Conservation (phyloP, 2,329 filamentous ascomycete species). For the Fusarium tuaranense region DNA sequence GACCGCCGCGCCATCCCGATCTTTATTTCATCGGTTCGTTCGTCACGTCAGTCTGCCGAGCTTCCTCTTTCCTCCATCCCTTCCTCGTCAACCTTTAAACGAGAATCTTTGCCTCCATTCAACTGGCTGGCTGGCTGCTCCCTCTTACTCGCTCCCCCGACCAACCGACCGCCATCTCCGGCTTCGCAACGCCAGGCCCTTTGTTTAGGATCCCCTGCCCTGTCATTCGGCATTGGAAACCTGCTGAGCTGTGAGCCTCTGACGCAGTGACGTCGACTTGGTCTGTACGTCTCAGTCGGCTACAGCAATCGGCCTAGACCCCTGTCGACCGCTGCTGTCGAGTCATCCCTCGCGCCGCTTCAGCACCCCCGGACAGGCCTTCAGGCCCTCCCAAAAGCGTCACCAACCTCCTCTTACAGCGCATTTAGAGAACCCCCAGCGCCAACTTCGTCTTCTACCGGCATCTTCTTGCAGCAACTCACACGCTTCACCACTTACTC, state of each 20-base stretch:
- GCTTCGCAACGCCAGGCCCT: conserved; percentile 11
- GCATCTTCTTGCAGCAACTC: conserved; percentile 13
- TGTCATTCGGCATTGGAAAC: conserved; percentile 33
- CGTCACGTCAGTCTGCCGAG: background rate
- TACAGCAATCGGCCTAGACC: conserved; percentile 4
- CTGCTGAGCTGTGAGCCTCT: conserved; percentile 22
- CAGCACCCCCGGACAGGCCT: conserved; percentile 1
- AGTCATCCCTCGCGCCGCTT: conserved; percentile 11
- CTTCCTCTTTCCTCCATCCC: background rate
- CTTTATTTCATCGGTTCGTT: conserved; percentile 21
- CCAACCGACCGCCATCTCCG: conserved; percentile 14
- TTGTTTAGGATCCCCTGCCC: conserved; percentile 28
- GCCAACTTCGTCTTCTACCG: conserved; percentile 6
- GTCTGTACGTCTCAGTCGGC: conserved; percentile 24
- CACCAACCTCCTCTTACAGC: conserved; percentile 9
- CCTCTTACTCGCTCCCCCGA: background rate
- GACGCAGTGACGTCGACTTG: conserved; percentile 32
- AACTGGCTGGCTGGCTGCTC: background rate
- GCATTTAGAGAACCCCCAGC: background rate
- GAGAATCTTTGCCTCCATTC: background rate
- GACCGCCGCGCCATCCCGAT: conserved; percentile 23
- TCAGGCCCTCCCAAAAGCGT: background rate
- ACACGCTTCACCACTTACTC: conserved; percentile 18
- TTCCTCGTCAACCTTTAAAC: background rate
- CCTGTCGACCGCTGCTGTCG: conserved; percentile 23